phyloP scores from a whole-genome alignment of 2,329 filamentous ascomycete species.

The Escovopsis sp. region DNA sequence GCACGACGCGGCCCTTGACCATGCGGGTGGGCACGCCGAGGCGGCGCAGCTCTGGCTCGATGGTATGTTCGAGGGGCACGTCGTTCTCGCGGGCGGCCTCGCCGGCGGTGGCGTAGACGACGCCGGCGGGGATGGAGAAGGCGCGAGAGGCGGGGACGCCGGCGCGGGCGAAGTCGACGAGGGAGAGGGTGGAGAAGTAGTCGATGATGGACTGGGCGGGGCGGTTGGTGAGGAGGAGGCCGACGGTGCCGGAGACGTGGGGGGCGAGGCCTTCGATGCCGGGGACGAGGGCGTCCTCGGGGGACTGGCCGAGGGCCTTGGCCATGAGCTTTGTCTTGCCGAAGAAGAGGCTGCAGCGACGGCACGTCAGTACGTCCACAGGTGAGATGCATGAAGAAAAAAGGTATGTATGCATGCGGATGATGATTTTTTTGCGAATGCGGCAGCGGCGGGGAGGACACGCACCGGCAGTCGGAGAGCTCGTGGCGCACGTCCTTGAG shows the following conservation, averaged over 20 bases:
- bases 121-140: slow-evolving; percentile 71
- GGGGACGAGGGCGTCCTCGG: slow-evolving; percentile 65
- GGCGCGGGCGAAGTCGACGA: slow-evolving; percentile 82
- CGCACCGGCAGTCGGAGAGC: slow-evolving; percentile 68
- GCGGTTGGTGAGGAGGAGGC: slow-evolving; percentile 80
- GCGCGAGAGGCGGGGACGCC: slow-evolving; percentile 58
- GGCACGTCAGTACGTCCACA: too few relatives aligned
- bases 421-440: not conserved
- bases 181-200: slow-evolving; percentile 58
- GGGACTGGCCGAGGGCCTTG: slow-evolving; percentile 69
- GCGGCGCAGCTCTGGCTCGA: slow-evolving; percentile 81
- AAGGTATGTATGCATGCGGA: not conserved
- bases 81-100: slow-evolving; percentile 70
- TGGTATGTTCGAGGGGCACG: slow-evolving; percentile 68
- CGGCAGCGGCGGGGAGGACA: slow-evolving; percentile 7
- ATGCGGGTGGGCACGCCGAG: slow-evolving; percentile 82
- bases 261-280: slow-evolving; percentile 56
- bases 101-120: slow-evolving; percentile 66
- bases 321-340: slow-evolving; percentile 99
- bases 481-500: slow-evolving; percentile 80
- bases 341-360: slow-evolving; percentile 82
- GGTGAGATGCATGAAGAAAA: too few relatives aligned
- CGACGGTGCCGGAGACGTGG: slow-evolving; percentile 68
- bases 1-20: slow-evolving; percentile 72
- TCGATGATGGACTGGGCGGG: slow-evolving; percentile 47